Base-by-base conservation (phyloP, 306 rosid genomes). In the Luffa aegyptiaca region DNA sequence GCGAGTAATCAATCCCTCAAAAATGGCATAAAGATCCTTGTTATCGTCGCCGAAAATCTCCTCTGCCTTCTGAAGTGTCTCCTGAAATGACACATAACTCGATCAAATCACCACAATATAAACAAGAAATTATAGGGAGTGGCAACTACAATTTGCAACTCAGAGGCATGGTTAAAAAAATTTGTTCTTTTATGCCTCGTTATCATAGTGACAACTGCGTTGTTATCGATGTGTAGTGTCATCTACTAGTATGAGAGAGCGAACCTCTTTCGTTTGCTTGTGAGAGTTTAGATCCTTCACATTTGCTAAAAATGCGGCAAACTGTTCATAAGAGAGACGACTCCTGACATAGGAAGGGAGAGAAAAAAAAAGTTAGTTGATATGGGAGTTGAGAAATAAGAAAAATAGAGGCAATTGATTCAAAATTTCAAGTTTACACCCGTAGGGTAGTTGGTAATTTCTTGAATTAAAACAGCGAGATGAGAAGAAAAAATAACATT, bases 261-360 rank as follows among this genome's bases (percentile, higher is more conserved):
- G 53, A 10, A 94, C 97, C 96, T 91, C 97, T 83, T 89, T 93
- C 51, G 97, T 89, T 86, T 88, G 92, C 83, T 90, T 95, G 82
- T 89, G 97, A 81, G 96, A 83, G 85, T 95, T 95, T 80, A 95
- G 87, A 82, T 91, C 97, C 90, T 95, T 95, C 10, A 95, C 99
- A 89, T 88, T 95, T 71, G 96, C 87, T 69, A 95, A 87, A 84
- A 95, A 95, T 81, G 97, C 97, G 79, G 97, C 93, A 86, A 95
- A 95, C 83, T 91, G 97, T 86, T 91, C 97, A 64, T 91, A 92
- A 41, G 97, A 90, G 85, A 95, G 80, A 56, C 98, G 98, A 80
- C 88, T 90, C 97, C 98, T 95, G 86, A 59, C 12, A 72, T 74
- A n/a, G 36, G 52, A 1, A 78, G n/a, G 11, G 46, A 45, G 53